phyloP scores from a whole-genome alignment of 2,329 filamentous ascomycete species.

The Trichoderma endophyticum region DNA sequence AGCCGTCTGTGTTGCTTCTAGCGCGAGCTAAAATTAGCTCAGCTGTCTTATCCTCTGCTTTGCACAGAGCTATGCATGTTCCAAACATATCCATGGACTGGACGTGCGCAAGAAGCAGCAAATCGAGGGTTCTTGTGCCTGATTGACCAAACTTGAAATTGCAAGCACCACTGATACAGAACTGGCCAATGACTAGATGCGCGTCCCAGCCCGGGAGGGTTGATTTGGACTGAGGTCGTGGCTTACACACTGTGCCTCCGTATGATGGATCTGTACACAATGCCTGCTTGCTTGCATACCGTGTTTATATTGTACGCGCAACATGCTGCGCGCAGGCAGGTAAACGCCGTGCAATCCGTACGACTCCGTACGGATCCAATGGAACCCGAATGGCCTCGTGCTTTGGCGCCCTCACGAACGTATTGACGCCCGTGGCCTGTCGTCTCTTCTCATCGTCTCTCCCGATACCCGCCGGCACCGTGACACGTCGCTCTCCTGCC shows the following conservation, averaged over 20 bases:
- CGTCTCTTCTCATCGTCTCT: background rate
- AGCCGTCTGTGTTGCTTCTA: background rate
- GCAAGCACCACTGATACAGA: background rate
- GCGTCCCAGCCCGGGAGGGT: background rate
- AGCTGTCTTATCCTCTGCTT: background rate
- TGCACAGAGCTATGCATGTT: background rate
- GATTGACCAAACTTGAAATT: background rate
- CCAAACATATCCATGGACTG: background rate
- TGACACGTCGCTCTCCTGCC: background rate
- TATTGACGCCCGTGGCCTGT: background rate
- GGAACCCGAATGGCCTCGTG: background rate
- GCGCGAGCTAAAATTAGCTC: slow-evolving; percentile 14
- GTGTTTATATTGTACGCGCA: background rate
- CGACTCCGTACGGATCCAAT: background rate
- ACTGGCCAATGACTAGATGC: background rate
- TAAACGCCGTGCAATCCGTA: background rate
- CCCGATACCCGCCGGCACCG: background rate
- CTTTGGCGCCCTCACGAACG: slow-evolving; percentile 3
- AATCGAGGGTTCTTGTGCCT: background rate
- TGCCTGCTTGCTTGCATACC: background rate
- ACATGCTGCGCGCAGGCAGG: background rate
- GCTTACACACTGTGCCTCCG: background rate
- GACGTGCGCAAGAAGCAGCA: background rate
- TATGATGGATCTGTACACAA: background rate
- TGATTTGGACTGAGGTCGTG: background rate